Evolutionary conservation across 2,329 filamentous ascomycete species (phyloP), one percentile per base, ranked within the genome.

Genomic region (Colletotrichum acutatum): DNA sequence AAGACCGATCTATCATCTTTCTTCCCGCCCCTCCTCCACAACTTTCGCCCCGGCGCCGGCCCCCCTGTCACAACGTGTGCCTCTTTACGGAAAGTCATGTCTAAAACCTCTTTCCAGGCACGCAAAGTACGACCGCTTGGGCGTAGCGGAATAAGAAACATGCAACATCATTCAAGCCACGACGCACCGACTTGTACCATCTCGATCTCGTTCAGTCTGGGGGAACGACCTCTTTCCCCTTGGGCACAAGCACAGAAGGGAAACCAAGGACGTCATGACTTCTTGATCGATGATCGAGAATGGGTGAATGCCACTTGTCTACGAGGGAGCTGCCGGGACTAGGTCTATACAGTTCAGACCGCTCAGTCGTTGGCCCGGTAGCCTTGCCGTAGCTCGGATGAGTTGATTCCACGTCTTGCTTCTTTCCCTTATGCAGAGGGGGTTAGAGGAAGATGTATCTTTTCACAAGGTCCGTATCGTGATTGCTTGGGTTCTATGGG

Each of bases 261-360:
- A 16, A 5, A 49, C 34, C 19, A 16, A 3, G 54, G 52, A 72
- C 72, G 72, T 74, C 72, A 74, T 74, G 72, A 74, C 72, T 69
- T 56, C 34, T 30, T 42, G 5, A 42, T 58, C 42, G 32, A 65
- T 66, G 54, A 74, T 72, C 72, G 60, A 69, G n/a, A 69, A 57
- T n/a, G 22, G 8, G 9, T 22, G 22, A 62, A 11, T 24, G 34
- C 22, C 19, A 22, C 19, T 7, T 6, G 16, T n/a, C 3, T n/a
- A 49, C 19, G 19, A n/a, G 42, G 16, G 42, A 49, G 42, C 42
- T 49, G 4, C 19, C 34, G 12, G 32, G 32, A 54, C 14, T 3
- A 22, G 32, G 19, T 2, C 8, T 24, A 59, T 14, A 26, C 54
- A 14, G 34, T 4, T 62, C 26, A 16, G 7, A 42, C 34, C 60